Evolutionary conservation across 441 rosid genomes (phyloP).

Genomic region (Raphanus hybrid): DNA sequence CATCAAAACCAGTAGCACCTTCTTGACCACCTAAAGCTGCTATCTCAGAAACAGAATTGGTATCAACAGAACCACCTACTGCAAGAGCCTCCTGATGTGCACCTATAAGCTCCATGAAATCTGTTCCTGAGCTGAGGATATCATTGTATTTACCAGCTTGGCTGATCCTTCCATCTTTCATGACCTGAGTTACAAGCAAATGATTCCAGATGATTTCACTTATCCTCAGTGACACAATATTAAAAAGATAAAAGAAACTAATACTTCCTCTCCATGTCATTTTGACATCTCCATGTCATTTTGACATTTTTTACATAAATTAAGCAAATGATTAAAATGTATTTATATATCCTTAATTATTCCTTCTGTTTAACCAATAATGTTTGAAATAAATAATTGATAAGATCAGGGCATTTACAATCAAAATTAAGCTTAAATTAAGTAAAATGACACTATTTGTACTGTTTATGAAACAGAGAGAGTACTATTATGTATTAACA

Average conservation of each 20-base stretch:
- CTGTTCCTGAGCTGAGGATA: slow-evolving; percentile 70
- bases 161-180: slow-evolving; percentile 85
- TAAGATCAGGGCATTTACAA: slow-evolving; percentile 31
- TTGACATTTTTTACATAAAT: no score
- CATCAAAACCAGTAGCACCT: slow-evolving; percentile 30
- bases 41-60: slow-evolving; percentile 42
- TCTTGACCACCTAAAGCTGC: slow-evolving; percentile 34
- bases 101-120: slow-evolving; percentile 86
- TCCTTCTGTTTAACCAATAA: background rate
- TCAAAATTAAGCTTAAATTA: no score
- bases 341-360: no score
- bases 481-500: no score
- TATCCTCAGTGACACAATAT: background rate
- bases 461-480: no score
- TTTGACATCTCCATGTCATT: no score
- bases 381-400: no score
- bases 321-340: background rate
- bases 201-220: background rate
- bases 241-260: background rate
- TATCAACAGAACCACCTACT: slow-evolving; percentile 52
- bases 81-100: slow-evolving; percentile 81
- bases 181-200: slow-evolving; percentile 55
- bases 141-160: slow-evolving; percentile 88
- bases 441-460: no score
- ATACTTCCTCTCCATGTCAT: background rate